Conservation (phyloP, 257 asterid species). For the Hygrophila difformis region DNA sequence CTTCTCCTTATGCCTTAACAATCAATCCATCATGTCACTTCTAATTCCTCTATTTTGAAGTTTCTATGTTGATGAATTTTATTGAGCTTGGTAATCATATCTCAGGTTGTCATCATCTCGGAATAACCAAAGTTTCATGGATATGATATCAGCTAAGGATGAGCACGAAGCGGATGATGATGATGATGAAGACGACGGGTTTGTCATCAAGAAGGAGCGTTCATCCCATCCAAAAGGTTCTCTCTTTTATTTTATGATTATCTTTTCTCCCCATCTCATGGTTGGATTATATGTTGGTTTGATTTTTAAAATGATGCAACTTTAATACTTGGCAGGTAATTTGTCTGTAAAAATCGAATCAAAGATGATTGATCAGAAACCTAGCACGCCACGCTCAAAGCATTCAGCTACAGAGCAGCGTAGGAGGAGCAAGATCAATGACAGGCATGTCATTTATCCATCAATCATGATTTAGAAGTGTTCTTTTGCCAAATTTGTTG, state of each 20-base stretch:
- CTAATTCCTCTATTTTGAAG: no score
- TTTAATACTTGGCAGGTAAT: slow-evolving; percentile 33
- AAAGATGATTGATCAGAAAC: slow-evolving; percentile 58
- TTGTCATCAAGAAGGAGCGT: slow-evolving; percentile 56
- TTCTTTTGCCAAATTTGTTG: no score
- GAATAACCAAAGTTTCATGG: slow-evolving; percentile 61
- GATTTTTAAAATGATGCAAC: no score
- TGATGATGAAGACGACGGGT: slow-evolving; percentile 66
- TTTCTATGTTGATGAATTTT: no score
- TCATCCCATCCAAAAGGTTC: slow-evolving; percentile 65
- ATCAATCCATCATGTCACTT: no score
- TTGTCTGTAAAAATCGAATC: slow-evolving; percentile 57
- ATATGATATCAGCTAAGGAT: slow-evolving; percentile 67
- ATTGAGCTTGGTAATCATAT: no score
- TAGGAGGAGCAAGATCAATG: slow-evolving; percentile 95
- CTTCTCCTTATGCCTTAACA: no score
- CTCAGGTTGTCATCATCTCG: slow-evolving; percentile 62
- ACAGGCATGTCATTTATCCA: slow-evolving; percentile 49
- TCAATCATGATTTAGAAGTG: no score
- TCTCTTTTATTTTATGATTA: no score
- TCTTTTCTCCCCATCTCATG: no score
- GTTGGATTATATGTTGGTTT: no score
- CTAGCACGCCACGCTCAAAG: slow-evolving; percentile 89
- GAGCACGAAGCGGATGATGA: slow-evolving; percentile 63
- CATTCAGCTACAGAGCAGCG: slow-evolving; percentile 99